Evolutionary conservation across 2,329 filamentous ascomycete species (phyloP).

Genomic region (Mariannaea elegans): DNA sequence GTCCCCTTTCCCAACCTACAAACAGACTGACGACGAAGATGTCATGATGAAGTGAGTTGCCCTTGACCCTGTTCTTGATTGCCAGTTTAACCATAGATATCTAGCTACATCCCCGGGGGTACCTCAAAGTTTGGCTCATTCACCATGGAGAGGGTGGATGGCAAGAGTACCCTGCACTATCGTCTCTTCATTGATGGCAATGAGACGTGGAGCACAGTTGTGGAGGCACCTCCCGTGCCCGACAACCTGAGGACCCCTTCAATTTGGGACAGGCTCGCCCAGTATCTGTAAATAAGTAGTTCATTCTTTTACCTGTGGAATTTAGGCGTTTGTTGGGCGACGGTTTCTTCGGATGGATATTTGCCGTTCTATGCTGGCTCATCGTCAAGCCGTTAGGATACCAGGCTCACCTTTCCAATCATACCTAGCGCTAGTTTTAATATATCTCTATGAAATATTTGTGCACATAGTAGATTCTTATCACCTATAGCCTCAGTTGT

Average conservation of each 20-base stretch:
- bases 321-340: neutral
- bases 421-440: neutral
- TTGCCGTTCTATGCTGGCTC: no score
- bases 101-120: conserved; percentile 80
- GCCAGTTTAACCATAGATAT: conserved; percentile 1
- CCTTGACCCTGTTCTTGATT: neutral
- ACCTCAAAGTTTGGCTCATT: conserved; percentile 83
- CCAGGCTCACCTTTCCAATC: neutral
- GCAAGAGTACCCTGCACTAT: conserved; percentile 79
- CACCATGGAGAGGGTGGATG: conserved; percentile 75
- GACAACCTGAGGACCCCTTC: conserved; percentile 29
- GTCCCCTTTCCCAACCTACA: conserved; percentile 83
- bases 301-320: neutral
- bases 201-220: conserved; percentile 76
- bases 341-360: neutral
- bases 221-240: conserved; percentile 53
- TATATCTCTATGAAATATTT: neutral
- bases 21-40: conserved; percentile 82
- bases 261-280: neutral
- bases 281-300: neutral
- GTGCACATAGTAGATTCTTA: neutral
- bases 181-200: conserved; percentile 83
- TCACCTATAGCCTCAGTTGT: neutral
- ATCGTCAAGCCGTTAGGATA: no score
- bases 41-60: conserved; percentile 81